Percentiles rank a stretch among this genome's conserved stretches.
phyloP scores from a whole-genome alignment of 345 rosid genomes.

The Linum trigynum region DNA sequence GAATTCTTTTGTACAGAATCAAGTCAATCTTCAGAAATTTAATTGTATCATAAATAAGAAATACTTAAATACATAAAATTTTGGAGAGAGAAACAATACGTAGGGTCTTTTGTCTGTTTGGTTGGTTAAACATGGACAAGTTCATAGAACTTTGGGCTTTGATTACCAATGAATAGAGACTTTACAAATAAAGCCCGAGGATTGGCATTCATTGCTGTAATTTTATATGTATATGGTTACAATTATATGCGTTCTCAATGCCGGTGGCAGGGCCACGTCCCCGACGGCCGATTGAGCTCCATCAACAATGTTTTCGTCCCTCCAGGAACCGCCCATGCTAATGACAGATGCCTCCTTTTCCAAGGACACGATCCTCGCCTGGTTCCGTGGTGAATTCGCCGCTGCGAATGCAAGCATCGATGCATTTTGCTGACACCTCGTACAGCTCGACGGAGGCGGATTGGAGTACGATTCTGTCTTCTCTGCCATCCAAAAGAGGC shows the following conservation, averaged over 20 bases:
- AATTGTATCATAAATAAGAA: too few relatives aligned
- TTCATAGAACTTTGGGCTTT: too few relatives aligned
- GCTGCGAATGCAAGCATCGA: constrained; percentile 96
- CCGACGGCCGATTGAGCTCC: constrained; percentile 14
- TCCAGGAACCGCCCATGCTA: constrained; percentile 21
- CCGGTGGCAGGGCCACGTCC: constrained; percentile 20
- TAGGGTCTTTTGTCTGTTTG: too few relatives aligned
- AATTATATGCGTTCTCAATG: background rate
- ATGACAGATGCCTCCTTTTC: constrained; percentile 40
- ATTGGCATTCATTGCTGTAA: too few relatives aligned
- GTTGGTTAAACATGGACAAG: too few relatives aligned
- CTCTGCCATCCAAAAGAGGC: constrained; percentile 71
- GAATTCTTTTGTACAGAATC: too few relatives aligned
- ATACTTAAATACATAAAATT: too few relatives aligned
- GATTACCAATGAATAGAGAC: too few relatives aligned
- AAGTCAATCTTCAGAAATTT: too few relatives aligned
- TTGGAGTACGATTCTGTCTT: constrained; percentile 57
- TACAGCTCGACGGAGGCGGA: constrained; percentile 23
- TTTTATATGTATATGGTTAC: too few relatives aligned
- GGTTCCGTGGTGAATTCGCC: constrained; percentile 92
- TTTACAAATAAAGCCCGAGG: too few relatives aligned
- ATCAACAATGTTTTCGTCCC: constrained; percentile 17
- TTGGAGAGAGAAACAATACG: too few relatives aligned
- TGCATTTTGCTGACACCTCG: constrained; percentile 69
- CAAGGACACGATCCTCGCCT: constrained; percentile 68